Base-by-base conservation (phyloP, 108 stramenopile species). In the Skeletonema potamos region DNA sequence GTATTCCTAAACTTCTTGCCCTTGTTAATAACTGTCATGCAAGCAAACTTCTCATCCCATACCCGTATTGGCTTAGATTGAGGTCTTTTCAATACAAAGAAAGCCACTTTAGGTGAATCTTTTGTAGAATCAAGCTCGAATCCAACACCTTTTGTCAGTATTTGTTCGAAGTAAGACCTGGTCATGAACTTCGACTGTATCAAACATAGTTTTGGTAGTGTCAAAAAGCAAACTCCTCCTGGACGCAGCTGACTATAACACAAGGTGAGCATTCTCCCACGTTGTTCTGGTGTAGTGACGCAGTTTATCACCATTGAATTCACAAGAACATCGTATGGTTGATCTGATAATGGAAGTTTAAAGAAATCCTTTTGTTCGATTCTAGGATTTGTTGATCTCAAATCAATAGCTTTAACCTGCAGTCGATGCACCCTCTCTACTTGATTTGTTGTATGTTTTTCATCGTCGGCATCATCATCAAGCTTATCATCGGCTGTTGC, bases 271-370 rank as follows among this genome's bases (percentile, higher is more conserved):
- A 96, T 96, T 51, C 77, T 68, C 7, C 97, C 97, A 7, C 97
- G 82, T 55, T 85, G 85, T 4, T 64, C 69, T 2, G 94, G 75
- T 27, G 85, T 90, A 1, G 93, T 89, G 28, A 98, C 94, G 72
- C 92, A 98, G 60, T 98, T 98, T 26, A 98, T 73, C 8, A 98
- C 97, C 96, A 98, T 96, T n/a, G 91, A 90, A 61, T 95, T 96
- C 26, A 79, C 79, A 11, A 70, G 59, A 12, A 69, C 68, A 34
- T 75, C 68, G 43, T 65, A 79, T 4, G 34, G 48, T 51, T 51
- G 48, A 4, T 51, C 48, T 24, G 58, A 32, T 12, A 86, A 58
- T 4, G 86, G 85, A 41, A 91, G 63, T 2, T 82, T 69, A 48
- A 96, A 83, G 77, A 98, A 98, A 77, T 98, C 96, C 8, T 72